Percentiles rank a stretch among this genome's conserved stretches.
Conservation (phyloP, 176 grass and related monocot species). For the Zoysia japonica region DNA sequence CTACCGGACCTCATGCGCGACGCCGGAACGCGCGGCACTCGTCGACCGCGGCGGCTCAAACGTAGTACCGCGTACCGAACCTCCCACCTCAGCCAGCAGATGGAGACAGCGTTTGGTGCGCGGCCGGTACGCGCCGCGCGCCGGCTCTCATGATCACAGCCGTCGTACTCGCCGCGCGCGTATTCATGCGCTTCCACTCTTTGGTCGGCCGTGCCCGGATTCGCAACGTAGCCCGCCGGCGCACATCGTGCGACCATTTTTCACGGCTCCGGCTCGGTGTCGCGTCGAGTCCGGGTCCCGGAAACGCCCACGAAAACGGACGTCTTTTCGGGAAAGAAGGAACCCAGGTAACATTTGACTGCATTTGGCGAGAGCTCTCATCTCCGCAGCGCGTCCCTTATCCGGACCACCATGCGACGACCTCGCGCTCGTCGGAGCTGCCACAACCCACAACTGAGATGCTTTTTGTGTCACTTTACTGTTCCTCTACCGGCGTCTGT, state of each 20-base stretch:
- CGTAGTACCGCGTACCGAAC: neutral
- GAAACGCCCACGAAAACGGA: neutral
- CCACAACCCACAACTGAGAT: constrained; percentile 3
- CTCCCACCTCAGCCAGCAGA: neutral
- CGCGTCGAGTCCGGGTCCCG: neutral
- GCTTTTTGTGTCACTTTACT: neutral
- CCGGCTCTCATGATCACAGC: neutral
- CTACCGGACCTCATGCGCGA: neutral
- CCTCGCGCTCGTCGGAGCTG: constrained; percentile 22
- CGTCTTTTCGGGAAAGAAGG: neutral
- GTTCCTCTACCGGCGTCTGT: neutral
- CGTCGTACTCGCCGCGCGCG: neutral
- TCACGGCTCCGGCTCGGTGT: neutral
- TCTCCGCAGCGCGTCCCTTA: neutral
- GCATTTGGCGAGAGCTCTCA: neutral
- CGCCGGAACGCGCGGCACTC: neutral
- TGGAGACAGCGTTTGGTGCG: constrained; percentile 34
- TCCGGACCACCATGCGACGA: neutral
- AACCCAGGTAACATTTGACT: neutral
- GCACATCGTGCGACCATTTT: neutral
- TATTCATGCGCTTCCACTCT: constrained; percentile 20
- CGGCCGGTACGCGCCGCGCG: neutral
- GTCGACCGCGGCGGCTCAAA: neutral
- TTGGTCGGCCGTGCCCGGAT: neutral
- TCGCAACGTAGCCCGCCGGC: too few relatives aligned